Evolutionary conservation across 345 rosid species (phyloP).

Genomic region (Trapa incisa): DNA sequence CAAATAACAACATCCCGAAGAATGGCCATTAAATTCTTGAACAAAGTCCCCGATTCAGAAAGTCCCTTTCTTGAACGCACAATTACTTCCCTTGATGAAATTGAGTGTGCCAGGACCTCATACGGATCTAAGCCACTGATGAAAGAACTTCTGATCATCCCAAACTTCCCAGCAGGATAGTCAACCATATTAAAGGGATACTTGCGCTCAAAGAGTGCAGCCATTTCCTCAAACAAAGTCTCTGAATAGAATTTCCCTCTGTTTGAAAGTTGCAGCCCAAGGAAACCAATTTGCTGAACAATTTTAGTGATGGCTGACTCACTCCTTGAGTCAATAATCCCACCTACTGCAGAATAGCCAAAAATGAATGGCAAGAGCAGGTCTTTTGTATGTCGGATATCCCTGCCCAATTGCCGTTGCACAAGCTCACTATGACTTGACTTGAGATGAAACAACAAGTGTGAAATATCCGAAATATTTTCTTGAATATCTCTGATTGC

Average conservation of each 20-base stretch:
- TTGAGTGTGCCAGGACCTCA: conserved; percentile 83
- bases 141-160: conserved; percentile 61
- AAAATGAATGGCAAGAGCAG: conserved; percentile 41
- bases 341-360: conserved; percentile 49
- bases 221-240: conserved; percentile 65
- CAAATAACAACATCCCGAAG: conserved; percentile 81
- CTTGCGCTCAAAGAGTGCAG: conserved; percentile 39
- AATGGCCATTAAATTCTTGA: conserved; percentile 92
- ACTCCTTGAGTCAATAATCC: conserved; percentile 64
- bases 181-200: conserved; percentile 31
- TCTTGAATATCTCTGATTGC: conserved; percentile 25
- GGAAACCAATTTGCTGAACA: conserved; percentile 76
- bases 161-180: conserved; percentile 63
- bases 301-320: conserved; percentile 60
- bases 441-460: conserved; percentile 44
- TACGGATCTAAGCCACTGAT: conserved; percentile 83
- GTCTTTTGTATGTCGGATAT: conserved; percentile 37
- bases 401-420: conserved; percentile 61
- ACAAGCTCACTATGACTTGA: conserved; percentile 46
- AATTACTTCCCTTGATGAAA: conserved; percentile 68
- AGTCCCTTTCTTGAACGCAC: conserved; percentile 84
- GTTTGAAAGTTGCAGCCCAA: conserved; percentile 81
- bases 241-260: conserved; percentile 73
- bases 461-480: conserved; percentile 31
- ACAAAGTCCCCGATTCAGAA: conserved; percentile 91